Percentiles rank a stretch among this genome's conserved stretches.
Conservation (phyloP, 2,329 filamentous ascomycete genomes). For the Venturia aucupariae region DNA sequence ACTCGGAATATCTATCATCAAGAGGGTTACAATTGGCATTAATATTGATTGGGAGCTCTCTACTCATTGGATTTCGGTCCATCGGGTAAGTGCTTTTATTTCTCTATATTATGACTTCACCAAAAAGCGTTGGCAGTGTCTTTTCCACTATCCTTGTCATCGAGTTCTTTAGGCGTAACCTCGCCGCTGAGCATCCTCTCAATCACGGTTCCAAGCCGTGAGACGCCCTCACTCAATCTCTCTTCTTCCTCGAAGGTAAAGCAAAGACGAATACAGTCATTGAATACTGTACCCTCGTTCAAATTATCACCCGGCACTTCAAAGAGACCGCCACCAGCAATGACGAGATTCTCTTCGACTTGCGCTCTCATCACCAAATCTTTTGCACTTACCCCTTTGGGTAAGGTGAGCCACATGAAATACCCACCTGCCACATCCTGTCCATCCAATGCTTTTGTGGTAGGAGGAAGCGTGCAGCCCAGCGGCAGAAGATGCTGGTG, state of each 20-base stretch:
- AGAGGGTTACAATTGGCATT: too few species aligned
- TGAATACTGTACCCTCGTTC: slow-evolving; percentile 45
- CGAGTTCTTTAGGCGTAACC: too few species aligned
- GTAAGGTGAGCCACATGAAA: slow-evolving; percentile 71
- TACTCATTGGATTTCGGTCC: too few species aligned
- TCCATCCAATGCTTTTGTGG: background rate
- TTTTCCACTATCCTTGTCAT: background rate
- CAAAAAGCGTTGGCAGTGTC: slow-evolving; percentile 1
- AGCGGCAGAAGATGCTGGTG: slow-evolving; percentile 51
- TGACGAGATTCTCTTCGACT: slow-evolving; percentile 54
- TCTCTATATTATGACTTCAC: background rate
- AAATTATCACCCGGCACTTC: slow-evolving; percentile 48
- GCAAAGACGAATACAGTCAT: slow-evolving; percentile 53
- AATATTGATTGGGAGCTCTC: too few species aligned
- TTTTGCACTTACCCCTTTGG: slow-evolving; percentile 41
- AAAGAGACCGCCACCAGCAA: slow-evolving; percentile 63
- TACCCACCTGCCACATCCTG: slow-evolving; percentile 47
- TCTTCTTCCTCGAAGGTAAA: slow-evolving; percentile 65
- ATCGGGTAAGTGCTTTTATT: background rate
- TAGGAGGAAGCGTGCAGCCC: slow-evolving; percentile 41
- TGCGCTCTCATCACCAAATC: slow-evolving; percentile 49
- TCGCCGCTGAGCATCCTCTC: slow-evolving; percentile 23
- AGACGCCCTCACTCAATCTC: slow-evolving; percentile 57
- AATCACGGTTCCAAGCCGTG: slow-evolving; percentile 48
- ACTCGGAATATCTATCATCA: too few species aligned